phyloP scores from a whole-genome alignment of 108 stramenopile genomes.

The Cyclotella cryptica region DNA sequence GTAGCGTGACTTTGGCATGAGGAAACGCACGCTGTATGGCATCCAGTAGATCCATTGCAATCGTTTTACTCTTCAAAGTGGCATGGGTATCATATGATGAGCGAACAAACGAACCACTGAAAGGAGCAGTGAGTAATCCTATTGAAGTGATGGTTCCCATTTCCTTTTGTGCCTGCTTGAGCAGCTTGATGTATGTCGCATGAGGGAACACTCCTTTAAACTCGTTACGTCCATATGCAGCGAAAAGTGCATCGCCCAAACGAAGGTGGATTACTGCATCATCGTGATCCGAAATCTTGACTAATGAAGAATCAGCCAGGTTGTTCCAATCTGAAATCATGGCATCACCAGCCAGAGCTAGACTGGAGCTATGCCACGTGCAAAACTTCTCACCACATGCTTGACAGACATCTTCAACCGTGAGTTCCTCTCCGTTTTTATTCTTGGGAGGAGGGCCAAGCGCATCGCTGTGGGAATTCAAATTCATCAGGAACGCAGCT shows the following conservation, averaged over 20 bases:
- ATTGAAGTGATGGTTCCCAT: background rate
- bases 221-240: background rate
- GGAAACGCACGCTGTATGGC: background rate
- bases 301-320: background rate
- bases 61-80: background rate
- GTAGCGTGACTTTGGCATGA: background rate
- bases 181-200: too few species aligned
- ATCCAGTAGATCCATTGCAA: conserved; percentile 6
- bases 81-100: background rate
- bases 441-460: background rate
- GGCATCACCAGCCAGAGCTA: background rate
- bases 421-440: background rate
- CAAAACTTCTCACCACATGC: background rate
- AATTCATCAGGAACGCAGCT: background rate
- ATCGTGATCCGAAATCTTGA: background rate
- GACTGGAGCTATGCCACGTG: background rate
- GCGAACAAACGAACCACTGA: background rate
- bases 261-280: conserved; percentile 9
- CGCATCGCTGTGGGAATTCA: background rate
- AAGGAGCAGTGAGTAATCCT: background rate
- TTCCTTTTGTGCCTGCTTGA: too few species aligned
- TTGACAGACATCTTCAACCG: background rate
- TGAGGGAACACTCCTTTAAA: conserved; percentile 1
- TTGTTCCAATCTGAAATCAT: too few species aligned
- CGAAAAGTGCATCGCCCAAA: too few species aligned